phyloP scores from a whole-genome alignment of 192 early-diverging fungal genomes.

The Backusella westeae region DNA sequence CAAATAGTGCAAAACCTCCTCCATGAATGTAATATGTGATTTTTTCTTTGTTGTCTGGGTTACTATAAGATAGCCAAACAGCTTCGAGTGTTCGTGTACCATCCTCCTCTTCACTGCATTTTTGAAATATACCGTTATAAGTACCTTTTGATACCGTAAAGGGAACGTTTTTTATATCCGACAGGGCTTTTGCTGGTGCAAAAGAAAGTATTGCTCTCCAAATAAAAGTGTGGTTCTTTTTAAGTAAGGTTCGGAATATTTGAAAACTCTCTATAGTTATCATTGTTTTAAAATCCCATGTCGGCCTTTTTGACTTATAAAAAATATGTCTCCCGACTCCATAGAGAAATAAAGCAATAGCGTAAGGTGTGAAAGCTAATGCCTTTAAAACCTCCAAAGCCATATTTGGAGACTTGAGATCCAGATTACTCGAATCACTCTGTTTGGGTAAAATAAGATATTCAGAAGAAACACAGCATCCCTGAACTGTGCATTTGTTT shows the following conservation, averaged over 20 bases:
- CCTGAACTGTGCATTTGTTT: neutral
- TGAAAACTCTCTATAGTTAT: neutral
- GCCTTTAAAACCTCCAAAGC: neutral
- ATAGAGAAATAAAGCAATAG: neutral
- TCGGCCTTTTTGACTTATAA: slow-evolving; percentile 1
- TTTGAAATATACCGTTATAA: slow-evolving; percentile 2
- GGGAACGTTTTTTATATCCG: neutral
- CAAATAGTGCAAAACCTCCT: slow-evolving; percentile 1
- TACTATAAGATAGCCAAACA: neutral
- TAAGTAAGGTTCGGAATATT: neutral
- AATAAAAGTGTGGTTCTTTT: neutral
- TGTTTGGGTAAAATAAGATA: neutral
- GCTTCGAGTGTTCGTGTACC: slow-evolving; percentile 7
- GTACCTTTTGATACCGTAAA: neutral
- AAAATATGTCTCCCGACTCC: neutral
- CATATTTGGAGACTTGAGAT: neutral
- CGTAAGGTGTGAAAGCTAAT: neutral
- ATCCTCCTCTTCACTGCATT: neutral
- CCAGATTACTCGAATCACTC: neutral
- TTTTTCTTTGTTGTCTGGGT: neutral
- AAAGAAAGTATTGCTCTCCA: neutral
- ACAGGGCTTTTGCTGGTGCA: neutral
- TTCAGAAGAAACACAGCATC: slow-evolving; percentile 2
- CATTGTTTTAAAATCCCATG: slow-evolving; percentile 15
- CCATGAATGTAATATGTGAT: slow-evolving; percentile 15